Evolutionary conservation across 73 alveolate genomes (phyloP), one percentile per base, ranked within the genome.

Genomic region (Diophrys sp.): DNA sequence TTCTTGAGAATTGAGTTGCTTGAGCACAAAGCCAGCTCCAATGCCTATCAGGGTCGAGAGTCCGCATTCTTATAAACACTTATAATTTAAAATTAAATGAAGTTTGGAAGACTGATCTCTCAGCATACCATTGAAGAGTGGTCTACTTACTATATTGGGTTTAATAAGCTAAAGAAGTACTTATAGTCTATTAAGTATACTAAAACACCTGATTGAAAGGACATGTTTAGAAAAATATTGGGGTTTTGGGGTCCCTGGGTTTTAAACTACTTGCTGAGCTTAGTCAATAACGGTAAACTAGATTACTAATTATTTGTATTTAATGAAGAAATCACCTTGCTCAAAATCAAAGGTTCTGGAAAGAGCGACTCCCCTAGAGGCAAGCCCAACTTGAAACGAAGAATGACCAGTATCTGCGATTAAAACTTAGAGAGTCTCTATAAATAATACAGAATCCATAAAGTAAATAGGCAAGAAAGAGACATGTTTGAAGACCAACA

Each of bases 251-350:
- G 1, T 77, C 31, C 23, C 1, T 0, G 78, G 67, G 31, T 31
- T n/a, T n/a, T n/a, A n/a, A n/a, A n/a, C n/a, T n/a, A n/a, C n/a
- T n/a, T n/a, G n/a, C n/a, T n/a, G n/a, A n/a, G n/a, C 70, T n/a
- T 31, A 69, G 5, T 23, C 57, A 68, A 78, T 78, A 1, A 77
- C 66, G 75, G 31, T 54, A n/a, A 66, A 66, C 73, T 78, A 31
- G 33, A 29, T 14, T n/a, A 29, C 1, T 53, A 78, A 24, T 28
- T 31, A 2, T 23, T 56, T 31, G 74, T 68, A 78, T 5, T 69
- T 23, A 73, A 23, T 14, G 29, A n/a, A 11, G 80, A n/a, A n/a
- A n/a, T n/a, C n/a, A n/a, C n/a, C n/a, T n/a, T n/a, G n/a, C n/a
- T n/a, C n/a, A n/a, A n/a, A 78, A 44, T 77, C 28, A 5, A 23